Base-by-base conservation (phyloP, 192 early-diverging fungal species). In the Podila clonocystis region DNA sequence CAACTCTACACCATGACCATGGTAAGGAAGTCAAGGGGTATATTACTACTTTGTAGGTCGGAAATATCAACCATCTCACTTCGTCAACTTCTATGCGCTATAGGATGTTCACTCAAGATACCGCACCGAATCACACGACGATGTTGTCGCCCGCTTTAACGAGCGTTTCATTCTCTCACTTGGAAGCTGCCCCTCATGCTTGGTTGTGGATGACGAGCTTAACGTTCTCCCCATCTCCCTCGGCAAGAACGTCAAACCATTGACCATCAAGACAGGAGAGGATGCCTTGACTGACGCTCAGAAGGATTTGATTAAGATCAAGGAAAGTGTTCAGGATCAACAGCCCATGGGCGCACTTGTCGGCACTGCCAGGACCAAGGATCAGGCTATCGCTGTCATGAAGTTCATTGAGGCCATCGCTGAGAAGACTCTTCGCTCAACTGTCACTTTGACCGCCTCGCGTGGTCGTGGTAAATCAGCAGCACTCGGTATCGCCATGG, bases 391-490 rank as follows among this genome's bases (percentile, higher is more conserved):
- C 82, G 98, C 97, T 2, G 78, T 99, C 9, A 91, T 99, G 83
- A 98, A 97, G 31, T 99, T 99, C 82, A 93, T 97, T 52, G 98
- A 99, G 65, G 93, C 93, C 1, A 97, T 98, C 60, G 91, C 96
- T 0, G 98, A 99, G 79, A 99, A 99, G 73, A 91, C 93, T 0
- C 88, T 99, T 50, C 91, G 94, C 55, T 92, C 90, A 50, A 98
- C 97, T 1, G 97, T 99, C 28, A 88, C 95, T 7, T 86, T 99
- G 72, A 99, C 98, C 0, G 98, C 98, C 17, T 89, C 93, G 9
- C 95, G 98, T 87, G 98, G 98, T 69, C 93, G 98, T 65, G 98
- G 98, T 74, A 99, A 99, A 85, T 98, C 97, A 2, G 98, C 98
- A 0, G 93, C 97, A 2, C 88, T 99, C 41, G 98, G 98, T 13